Percentiles rank a stretch among this genome's conserved stretches.
Evolutionary conservation across 148 eudicot genomes (phyloP).

Genomic region (Cornus florida): DNA sequence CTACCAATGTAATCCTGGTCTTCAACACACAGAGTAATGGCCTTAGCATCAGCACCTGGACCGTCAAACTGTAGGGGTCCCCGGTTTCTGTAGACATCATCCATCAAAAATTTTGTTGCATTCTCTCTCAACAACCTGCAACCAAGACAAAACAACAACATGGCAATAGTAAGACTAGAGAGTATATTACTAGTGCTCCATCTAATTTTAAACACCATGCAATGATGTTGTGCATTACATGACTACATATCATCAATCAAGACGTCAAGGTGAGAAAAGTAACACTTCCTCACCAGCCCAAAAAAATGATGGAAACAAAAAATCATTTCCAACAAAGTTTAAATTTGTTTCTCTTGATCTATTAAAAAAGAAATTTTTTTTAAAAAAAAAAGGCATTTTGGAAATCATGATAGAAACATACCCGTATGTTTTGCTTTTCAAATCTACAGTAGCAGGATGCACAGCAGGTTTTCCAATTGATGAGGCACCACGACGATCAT

Average conservation of each 20-base stretch:
- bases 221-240: background rate
- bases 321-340: background rate
- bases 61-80: slow-evolving; percentile 98
- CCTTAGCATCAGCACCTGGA: slow-evolving; percentile 91
- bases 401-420: slow-evolving; percentile 35
- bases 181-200: background rate
- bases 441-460: slow-evolving; percentile 87
- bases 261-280: background rate
- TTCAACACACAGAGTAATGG: slow-evolving; percentile 83
- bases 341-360: background rate
- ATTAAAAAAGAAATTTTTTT: too few relatives aligned
- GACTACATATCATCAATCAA: background rate
- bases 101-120: slow-evolving; percentile 76
- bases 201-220: background rate
- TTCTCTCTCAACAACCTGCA: slow-evolving; percentile 82
- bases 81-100: slow-evolving; percentile 94
- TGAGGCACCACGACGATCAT: slow-evolving; percentile 72
- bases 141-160: slow-evolving; percentile 11
- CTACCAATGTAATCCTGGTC: slow-evolving; percentile 99
- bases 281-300: background rate
- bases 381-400: background rate
- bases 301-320: too few relatives aligned
- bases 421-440: slow-evolving; percentile 91
- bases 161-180: slow-evolving; percentile 9
- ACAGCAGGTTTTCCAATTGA: slow-evolving; percentile 83